phyloP scores from a whole-genome alignment of 352 stramenopile genomes.

The Thalassiosira ordinaria region DNA sequence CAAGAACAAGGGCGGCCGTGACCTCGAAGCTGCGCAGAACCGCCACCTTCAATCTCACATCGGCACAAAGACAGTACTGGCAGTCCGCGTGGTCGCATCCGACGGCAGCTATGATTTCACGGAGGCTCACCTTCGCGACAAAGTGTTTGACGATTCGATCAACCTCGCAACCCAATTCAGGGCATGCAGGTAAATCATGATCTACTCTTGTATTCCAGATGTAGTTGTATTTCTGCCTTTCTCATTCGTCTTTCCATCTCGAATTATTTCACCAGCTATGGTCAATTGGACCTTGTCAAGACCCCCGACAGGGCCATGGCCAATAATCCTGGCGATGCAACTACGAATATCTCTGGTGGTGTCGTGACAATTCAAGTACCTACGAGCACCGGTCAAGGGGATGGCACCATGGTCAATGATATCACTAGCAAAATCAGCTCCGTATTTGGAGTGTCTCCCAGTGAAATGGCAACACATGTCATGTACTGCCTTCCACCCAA shows the following conservation, averaged over 20 bases:
- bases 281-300: conserved; percentile 19
- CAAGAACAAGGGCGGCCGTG: not conserved
- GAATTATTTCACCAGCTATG: no score
- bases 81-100: conserved; percentile 41
- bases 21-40: not conserved
- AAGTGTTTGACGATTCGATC: conserved; percentile 10
- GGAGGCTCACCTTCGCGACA: conserved; percentile 17
- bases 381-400: conserved; percentile 3
- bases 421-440: conserved; percentile 31
- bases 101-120: conserved; percentile 10
- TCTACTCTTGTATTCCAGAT: no score
- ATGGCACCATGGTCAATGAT: conserved; percentile 32
- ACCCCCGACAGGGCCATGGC: not conserved
- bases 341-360: conserved; percentile 31
- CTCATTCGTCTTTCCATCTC: no score
- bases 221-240: no score
- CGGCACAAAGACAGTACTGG: conserved; percentile 48
- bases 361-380: conserved; percentile 24
- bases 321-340: not conserved
- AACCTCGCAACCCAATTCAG: conserved; percentile 5
- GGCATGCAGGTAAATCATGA: not conserved
- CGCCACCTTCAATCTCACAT: conserved; percentile 23
- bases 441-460: conserved; percentile 30
- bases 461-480: conserved; percentile 42
- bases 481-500: conserved; percentile 60